phyloP scores from a whole-genome alignment of 495 filamentous ascomycete genomes.

The Penicillium diatomitis region DNA sequence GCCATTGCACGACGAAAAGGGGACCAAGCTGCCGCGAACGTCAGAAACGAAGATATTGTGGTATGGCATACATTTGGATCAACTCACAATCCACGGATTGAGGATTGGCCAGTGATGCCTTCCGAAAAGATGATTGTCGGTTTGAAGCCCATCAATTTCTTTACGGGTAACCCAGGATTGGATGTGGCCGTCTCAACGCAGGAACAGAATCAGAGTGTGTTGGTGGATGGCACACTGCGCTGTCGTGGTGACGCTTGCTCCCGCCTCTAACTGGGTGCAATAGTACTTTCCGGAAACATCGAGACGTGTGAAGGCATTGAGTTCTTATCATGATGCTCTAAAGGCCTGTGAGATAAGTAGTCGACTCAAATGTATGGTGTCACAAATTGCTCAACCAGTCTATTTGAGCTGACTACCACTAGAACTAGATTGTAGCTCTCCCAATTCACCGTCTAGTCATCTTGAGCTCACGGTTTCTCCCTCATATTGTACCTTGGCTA shows the following conservation, averaged over 20 bases:
- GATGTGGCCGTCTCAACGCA: conserved; percentile 27
- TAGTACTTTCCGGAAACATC: no score
- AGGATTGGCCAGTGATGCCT: conserved; percentile 61
- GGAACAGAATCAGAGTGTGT: conserved; percentile 21
- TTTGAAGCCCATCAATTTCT: conserved; percentile 69
- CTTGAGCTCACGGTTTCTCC: no score
- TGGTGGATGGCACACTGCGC: conserved; percentile 8
- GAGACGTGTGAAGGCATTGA: neutral
- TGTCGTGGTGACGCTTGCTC: neutral
- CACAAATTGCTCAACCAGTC: no score
- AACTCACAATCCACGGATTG: conserved; percentile 49
- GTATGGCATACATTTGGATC: conserved; percentile 49
- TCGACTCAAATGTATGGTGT: no score
- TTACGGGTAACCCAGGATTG: conserved; percentile 54
- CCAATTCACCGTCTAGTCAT: no score
- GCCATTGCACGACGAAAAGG: conserved; percentile 7
- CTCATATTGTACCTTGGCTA: no score
- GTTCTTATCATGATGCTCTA: neutral
- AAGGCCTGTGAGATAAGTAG: no score
- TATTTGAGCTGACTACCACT: no score
- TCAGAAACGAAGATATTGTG: conserved; percentile 41
- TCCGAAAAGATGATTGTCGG: conserved; percentile 31
- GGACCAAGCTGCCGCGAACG: conserved; percentile 19
- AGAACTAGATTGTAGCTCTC: no score
- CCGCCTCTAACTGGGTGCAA: neutral